phyloP scores from a whole-genome alignment of 116 monocot genomes.

The Zostera marina region DNA sequence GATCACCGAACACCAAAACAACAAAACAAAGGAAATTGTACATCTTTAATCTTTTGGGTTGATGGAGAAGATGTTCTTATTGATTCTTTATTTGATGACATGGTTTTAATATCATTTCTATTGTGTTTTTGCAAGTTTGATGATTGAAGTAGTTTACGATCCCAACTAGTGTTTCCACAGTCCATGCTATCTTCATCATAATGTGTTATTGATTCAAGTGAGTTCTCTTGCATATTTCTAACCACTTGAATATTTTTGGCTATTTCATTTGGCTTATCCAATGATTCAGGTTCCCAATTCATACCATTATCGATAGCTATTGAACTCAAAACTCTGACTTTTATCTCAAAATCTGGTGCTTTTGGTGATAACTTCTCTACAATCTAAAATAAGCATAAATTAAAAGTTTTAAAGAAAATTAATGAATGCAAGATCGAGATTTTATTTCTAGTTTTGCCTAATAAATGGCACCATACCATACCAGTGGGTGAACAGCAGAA shows the following conservation, averaged over 20 bases:
- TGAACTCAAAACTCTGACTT: constrained; percentile 35
- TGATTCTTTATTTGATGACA: too few relatives aligned
- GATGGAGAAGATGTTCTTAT: too few relatives aligned
- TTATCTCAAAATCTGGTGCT: constrained; percentile 46
- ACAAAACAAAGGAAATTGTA: too few relatives aligned
- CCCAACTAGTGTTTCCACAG: too few relatives aligned
- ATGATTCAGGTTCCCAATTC: constrained; percentile 61
- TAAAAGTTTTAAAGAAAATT: background rate
- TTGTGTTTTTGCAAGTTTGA: too few relatives aligned
- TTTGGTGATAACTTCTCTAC: constrained; percentile 57
- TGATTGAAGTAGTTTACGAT: too few relatives aligned
- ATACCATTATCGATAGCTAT: constrained; percentile 72
- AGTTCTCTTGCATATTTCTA: too few relatives aligned
- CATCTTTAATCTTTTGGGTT: too few relatives aligned
- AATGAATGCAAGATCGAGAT: background rate
- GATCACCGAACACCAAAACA: too few relatives aligned
- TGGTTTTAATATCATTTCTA: too few relatives aligned
- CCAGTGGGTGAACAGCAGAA: constrained; percentile 61
- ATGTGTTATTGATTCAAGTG: too few relatives aligned
- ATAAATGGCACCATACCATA: constrained; percentile 10
- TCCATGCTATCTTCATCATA: too few relatives aligned
- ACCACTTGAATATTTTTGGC: constrained; percentile 9
- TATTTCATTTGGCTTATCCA: constrained; percentile 30
- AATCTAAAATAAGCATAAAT: constrained; percentile 18
- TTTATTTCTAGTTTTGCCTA: background rate